Conservation (phyloP, 2,329 filamentous ascomycete species). For the Phoma sp. region DNA sequence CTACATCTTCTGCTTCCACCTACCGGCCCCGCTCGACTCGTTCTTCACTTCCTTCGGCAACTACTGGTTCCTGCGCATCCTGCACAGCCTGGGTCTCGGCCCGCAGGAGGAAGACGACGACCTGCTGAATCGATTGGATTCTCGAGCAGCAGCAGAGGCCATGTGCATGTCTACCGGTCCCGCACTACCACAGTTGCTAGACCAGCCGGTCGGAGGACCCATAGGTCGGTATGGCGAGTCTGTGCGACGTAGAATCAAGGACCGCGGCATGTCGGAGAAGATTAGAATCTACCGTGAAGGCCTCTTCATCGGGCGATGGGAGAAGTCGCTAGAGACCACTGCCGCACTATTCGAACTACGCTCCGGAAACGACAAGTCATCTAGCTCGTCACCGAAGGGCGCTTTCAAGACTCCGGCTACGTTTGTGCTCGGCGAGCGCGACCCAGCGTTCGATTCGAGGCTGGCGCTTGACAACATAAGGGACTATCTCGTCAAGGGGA, state of each 20-base stretch:
- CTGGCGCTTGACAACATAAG: conserved; percentile 60
- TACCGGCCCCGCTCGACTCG: conserved; percentile 55
- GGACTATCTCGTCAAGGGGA: conserved; percentile 58
- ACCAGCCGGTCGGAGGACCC: conserved; percentile 8
- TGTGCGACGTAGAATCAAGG: conserved; percentile 48
- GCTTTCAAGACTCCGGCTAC: conserved; percentile 60
- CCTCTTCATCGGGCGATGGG: conserved; percentile 55
- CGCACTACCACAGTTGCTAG: conserved; percentile 52
- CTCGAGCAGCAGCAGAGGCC: conserved; percentile 50
- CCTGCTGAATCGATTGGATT: conserved; percentile 12
- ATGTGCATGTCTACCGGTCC: conserved; percentile 62
- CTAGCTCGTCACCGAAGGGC: conserved; percentile 47
- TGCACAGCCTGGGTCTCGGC: conserved; percentile 51
- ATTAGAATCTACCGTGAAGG: conserved; percentile 62
- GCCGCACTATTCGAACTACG: conserved; percentile 55
- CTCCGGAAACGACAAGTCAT: conserved; percentile 14
- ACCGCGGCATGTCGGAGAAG: conserved; percentile 59
- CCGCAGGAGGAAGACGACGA: conserved; percentile 22
- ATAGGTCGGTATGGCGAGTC: conserved; percentile 44
- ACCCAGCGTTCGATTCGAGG: conserved; percentile 58
- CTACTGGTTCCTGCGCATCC: conserved; percentile 53
- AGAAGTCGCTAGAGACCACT: conserved; percentile 59
- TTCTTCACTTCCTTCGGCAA: conserved; percentile 58
- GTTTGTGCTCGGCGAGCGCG: conserved; percentile 60
- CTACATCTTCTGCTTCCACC: conserved; percentile 62